Conservation (phyloP, 768 basidiomycete genomes). For the Mycena olivaceomarginata region DNA sequence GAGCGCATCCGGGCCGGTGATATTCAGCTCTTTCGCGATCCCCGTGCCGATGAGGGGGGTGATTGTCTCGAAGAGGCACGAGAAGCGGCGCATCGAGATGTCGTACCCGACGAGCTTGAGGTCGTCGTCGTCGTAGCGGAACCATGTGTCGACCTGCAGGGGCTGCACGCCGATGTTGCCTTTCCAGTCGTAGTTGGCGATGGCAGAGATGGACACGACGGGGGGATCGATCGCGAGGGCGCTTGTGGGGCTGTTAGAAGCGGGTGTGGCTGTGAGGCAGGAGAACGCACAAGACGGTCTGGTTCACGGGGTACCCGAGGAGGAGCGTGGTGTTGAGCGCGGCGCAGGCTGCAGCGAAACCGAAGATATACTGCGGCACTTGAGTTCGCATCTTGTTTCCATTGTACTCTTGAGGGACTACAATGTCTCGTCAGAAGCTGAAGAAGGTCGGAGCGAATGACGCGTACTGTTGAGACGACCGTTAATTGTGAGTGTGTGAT, state of each 20-base stretch:
- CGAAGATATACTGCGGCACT: constrained; percentile 5
- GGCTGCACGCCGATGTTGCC: constrained; percentile 12
- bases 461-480: constrained; percentile 10
- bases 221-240: constrained; percentile 10
- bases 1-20: constrained; percentile 2
- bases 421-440: background rate
- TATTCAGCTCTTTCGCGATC: constrained; percentile 5
- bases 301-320: constrained; percentile 14
- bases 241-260: background rate
- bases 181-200: constrained; percentile 26
- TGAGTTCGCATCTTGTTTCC: constrained; percentile 5
- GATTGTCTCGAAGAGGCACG: constrained; percentile 16
- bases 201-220: constrained; percentile 8
- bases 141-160: constrained; percentile 23
- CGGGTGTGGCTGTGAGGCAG: background rate
- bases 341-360: constrained; percentile 19
- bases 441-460: background rate
- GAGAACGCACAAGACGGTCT: constrained; percentile 3
- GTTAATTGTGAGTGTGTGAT: background rate
- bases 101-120: constrained; percentile 25
- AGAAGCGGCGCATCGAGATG: constrained; percentile 15
- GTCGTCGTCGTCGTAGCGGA: constrained; percentile 13
- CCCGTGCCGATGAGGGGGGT: background rate
- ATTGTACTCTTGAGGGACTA: constrained; percentile 15
- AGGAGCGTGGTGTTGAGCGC: constrained; percentile 17